phyloP scores from a whole-genome alignment of 2,329 filamentous ascomycete genomes.

The Daldinia eschscholtzii region DNA sequence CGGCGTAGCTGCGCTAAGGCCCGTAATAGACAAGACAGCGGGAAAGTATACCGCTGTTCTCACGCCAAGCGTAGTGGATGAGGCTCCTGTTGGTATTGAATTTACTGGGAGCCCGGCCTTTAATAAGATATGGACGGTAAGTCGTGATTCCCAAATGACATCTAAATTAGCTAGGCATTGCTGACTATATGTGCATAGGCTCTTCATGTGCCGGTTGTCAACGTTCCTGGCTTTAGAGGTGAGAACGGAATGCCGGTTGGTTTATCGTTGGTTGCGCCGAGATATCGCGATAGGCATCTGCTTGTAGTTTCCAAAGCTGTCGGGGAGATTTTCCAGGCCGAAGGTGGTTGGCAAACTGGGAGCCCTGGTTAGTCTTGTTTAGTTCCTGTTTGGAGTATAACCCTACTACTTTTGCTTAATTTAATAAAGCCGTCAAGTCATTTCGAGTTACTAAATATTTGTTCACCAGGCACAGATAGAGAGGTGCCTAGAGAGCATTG shows the following conservation, averaged over 20 bases:
- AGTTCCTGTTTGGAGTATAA: no score
- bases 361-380: not conserved
- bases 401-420: not conserved
- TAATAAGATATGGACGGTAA: slow-evolving; percentile 66
- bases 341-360: slow-evolving; percentile 46
- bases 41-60: slow-evolving; percentile 67
- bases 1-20: slow-evolving; percentile 64
- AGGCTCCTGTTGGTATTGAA: slow-evolving; percentile 67
- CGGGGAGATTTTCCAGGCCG: slow-evolving; percentile 55
- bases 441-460: no score
- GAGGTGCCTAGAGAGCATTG: no score
- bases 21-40: slow-evolving; percentile 66
- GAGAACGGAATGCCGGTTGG: slow-evolving; percentile 70
- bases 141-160: slow-evolving; percentile 42
- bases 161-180: not conserved
- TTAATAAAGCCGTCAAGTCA: not conserved
- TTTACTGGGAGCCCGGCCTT: slow-evolving; percentile 68
- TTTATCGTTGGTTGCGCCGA: slow-evolving; percentile 62
- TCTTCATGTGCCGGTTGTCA: slow-evolving; percentile 73
- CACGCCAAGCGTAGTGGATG: slow-evolving; percentile 69
- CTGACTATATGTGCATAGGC: slow-evolving; percentile 47
- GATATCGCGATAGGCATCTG: slow-evolving; percentile 60
- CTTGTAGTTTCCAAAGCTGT: slow-evolving; percentile 57
- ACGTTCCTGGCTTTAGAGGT: slow-evolving; percentile 72
- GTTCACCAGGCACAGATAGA: no score